Conservation (phyloP, 192 early-diverging fungal genomes). For the Dissophora ornata region DNA sequence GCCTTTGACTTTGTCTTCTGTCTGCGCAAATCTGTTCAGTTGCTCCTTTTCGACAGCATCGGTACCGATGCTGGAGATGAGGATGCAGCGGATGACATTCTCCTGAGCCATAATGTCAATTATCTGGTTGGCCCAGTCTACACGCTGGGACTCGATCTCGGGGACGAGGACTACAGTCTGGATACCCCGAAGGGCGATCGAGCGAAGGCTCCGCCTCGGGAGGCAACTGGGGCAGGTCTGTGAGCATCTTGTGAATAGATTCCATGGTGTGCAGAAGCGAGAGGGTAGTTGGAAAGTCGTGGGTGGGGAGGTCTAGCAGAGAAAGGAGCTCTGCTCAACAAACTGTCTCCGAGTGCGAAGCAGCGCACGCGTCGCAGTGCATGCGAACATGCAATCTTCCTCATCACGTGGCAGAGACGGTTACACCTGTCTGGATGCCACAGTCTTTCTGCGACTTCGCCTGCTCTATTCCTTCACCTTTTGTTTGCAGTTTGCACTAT, state of each 20-base stretch:
- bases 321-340: too few relatives aligned
- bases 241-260: too few relatives aligned
- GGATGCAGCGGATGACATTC: constrained; percentile 28
- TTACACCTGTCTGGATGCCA: too few relatives aligned
- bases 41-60: constrained; percentile 31
- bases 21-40: constrained; percentile 9
- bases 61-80: constrained; percentile 41
- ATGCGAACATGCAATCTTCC: too few relatives aligned
- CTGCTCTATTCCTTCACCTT: too few relatives aligned
- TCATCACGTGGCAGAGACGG: too few relatives aligned
- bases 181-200: constrained; percentile 30
- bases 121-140: constrained; percentile 18
- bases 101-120: constrained; percentile 31
- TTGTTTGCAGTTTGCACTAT: too few relatives aligned
- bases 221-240: background rate
- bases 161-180: constrained; percentile 35
- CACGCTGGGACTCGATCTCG: constrained; percentile 25
- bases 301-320: background rate
- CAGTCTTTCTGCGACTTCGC: too few relatives aligned
- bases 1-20: constrained; percentile 27
- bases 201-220: background rate
- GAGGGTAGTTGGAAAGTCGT: background rate
- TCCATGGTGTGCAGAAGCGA: too few relatives aligned
- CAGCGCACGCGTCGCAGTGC: too few relatives aligned
- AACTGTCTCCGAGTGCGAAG: too few relatives aligned